Conservation (phyloP, 108 stramenopile species). For the Cyclotella cryptica region DNA sequence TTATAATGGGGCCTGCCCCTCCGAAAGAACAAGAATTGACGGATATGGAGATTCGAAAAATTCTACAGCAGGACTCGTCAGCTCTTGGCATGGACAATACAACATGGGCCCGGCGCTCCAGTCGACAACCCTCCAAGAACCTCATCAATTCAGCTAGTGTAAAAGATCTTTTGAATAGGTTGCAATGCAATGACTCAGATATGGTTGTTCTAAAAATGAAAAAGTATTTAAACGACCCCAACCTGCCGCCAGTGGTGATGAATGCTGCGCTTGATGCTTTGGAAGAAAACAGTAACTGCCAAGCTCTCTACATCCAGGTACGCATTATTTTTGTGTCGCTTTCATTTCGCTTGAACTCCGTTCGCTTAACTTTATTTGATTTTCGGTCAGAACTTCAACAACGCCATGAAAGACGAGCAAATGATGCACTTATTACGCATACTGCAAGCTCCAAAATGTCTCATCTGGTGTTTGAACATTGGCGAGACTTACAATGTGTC, state of each 20-base stretch:
- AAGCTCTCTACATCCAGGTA: slow-evolving; percentile 93
- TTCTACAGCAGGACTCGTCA: slow-evolving; percentile 45
- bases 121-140: slow-evolving; percentile 77
- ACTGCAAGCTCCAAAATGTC: slow-evolving; percentile 77
- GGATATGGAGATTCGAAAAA: slow-evolving; percentile 47
- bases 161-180: slow-evolving; percentile 71
- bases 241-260: slow-evolving; percentile 81
- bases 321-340: slow-evolving; percentile 13
- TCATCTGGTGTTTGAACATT: slow-evolving; percentile 93
- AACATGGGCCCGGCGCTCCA: slow-evolving; percentile 82
- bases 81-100: slow-evolving; percentile 39
- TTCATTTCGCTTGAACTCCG: not conserved
- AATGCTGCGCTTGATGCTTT: slow-evolving; percentile 89
- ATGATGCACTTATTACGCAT: slow-evolving; percentile 84
- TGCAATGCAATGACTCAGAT: slow-evolving; percentile 77
- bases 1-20: slow-evolving; percentile 44
- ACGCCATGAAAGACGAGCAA: slow-evolving; percentile 89
- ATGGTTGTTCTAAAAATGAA: slow-evolving; percentile 95
- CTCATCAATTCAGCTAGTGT: slow-evolving; percentile 68
- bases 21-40: slow-evolving; percentile 46
- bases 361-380: not conserved
- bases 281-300: slow-evolving; percentile 90
- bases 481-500: slow-evolving; percentile 94
- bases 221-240: slow-evolving; percentile 86
- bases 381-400: slow-evolving; percentile 81